A percentile compares a stretch with the other conserved stretches of the same genome.
These are phyloP conservation scores for Vitellaria paradoxa DNA, from an alignment of 179 eudicot genomes.

Conservation along the genomic window DNA sequence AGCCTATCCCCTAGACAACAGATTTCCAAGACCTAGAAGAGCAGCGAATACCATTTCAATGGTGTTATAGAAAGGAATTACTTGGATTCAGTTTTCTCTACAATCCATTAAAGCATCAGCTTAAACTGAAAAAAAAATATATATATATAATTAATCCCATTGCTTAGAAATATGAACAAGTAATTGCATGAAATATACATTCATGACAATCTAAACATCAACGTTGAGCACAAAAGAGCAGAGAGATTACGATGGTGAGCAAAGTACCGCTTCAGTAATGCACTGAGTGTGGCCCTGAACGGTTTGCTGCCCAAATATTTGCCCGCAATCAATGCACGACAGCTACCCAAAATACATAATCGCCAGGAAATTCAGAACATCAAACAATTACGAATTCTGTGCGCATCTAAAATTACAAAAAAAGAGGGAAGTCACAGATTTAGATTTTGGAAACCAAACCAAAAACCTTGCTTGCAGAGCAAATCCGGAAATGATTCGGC, in stretches of 20 bases:
- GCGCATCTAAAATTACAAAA: background rate
- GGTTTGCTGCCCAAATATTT: conserved; percentile 52
- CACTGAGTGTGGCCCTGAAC: conserved; percentile 87
- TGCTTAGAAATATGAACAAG: background rate
- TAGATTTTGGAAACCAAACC: background rate
- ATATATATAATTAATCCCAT: too few relatives aligned
- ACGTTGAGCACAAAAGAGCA: background rate
- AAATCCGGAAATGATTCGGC: conserved; percentile 59
- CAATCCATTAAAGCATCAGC: background rate
- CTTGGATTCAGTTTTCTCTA: background rate
- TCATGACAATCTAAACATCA: background rate
- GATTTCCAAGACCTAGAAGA: background rate
- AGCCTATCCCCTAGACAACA: background rate
- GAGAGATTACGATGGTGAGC: background rate
- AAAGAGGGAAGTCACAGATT: background rate
- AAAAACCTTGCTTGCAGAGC: conserved; percentile 66
- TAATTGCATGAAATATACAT: background rate
- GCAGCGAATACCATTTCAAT: background rate
- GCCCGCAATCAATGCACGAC: conserved; percentile 89
- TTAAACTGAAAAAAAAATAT: background rate
- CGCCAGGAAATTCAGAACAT: background rate
- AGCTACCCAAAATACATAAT: conserved; percentile 31
- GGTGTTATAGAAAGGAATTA: background rate
- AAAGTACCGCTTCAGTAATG: conserved; percentile 75
- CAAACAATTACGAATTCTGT: background rate